Evolutionary conservation across 2,329 filamentous ascomycete species (phyloP).

Genomic region (Stachybotrys echinatus): DNA sequence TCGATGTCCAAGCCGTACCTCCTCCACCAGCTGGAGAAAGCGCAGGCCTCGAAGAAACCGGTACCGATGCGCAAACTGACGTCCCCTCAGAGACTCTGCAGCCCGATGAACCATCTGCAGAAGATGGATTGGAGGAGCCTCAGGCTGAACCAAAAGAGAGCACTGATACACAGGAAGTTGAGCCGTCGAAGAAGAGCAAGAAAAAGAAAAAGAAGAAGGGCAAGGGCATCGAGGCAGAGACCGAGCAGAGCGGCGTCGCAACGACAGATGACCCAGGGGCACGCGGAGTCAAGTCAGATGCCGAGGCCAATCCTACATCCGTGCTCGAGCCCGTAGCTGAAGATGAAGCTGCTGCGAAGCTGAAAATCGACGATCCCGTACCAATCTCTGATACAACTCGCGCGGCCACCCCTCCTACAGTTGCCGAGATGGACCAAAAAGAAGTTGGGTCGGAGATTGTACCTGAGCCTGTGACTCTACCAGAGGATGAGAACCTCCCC

Average conservation of each 20-base stretch:
- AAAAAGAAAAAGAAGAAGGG: slow-evolving; percentile 6
- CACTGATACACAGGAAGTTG: not conserved
- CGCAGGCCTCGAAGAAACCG: not conserved
- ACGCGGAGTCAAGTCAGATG: not conserved
- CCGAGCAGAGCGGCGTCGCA: not conserved
- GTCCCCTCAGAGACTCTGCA: not conserved
- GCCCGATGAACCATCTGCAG: not conserved
- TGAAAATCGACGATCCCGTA: no score
- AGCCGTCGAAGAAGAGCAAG: not conserved
- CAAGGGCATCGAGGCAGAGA: slow-evolving; percentile 2
- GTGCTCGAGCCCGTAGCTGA: not conserved
- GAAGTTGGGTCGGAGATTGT: no score
- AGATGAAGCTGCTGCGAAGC: not conserved
- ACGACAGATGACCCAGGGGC: not conserved
- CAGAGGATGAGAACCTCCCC: no score
- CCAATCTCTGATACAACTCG: no score
- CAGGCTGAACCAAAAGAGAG: not conserved
- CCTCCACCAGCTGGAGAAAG: not conserved
- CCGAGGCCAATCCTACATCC: not conserved
- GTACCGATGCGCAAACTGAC: not conserved
- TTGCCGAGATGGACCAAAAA: no score
- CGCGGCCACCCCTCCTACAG: no score
- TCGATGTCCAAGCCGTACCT: not conserved
- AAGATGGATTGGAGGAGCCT: not conserved
- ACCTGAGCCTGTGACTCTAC: no score